Evolutionary conservation across 1,284 basidiomycete species (phyloP).

Genomic region (Puccinia sorghi): DNA sequence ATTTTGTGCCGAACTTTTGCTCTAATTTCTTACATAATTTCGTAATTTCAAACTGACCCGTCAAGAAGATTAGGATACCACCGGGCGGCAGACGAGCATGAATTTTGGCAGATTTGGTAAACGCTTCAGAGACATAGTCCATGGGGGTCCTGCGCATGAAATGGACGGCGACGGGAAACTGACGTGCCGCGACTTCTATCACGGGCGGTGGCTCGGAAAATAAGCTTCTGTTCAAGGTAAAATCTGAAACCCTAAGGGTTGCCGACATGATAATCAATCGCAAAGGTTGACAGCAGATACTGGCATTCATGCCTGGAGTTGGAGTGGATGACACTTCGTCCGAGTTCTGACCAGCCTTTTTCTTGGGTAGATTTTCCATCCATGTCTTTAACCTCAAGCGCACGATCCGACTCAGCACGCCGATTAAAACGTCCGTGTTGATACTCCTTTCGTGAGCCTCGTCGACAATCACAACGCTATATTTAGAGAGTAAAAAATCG

Average conservation of each 20-base stretch:
- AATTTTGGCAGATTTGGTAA: slow-evolving; percentile 82
- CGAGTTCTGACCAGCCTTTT: neutral
- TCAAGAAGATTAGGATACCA: slow-evolving; percentile 73
- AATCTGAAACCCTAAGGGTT: slow-evolving; percentile 89
- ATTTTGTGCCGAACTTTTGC: slow-evolving; percentile 71
- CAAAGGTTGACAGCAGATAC: slow-evolving; percentile 66
- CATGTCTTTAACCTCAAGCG: slow-evolving; percentile 84
- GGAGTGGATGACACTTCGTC: neutral
- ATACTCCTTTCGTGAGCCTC: slow-evolving; percentile 98
- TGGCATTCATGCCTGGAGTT: neutral
- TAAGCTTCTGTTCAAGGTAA: slow-evolving; percentile 79
- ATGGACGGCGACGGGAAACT: slow-evolving; percentile 93
- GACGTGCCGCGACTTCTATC: slow-evolving; percentile 83
- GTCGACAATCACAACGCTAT: slow-evolving; percentile 92
- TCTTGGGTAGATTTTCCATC: slow-evolving; percentile 64
- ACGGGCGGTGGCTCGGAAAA: slow-evolving; percentile 84
- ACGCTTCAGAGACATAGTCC: slow-evolving; percentile 87
- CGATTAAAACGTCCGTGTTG: slow-evolving; percentile 97
- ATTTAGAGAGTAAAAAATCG: slow-evolving; percentile 85
- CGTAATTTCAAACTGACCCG: slow-evolving; percentile 74
- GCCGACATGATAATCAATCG: slow-evolving; percentile 98
- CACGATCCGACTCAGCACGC: slow-evolving; percentile 87
- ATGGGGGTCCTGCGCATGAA: slow-evolving; percentile 81
- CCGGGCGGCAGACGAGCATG: slow-evolving; percentile 71
- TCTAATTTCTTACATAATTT: slow-evolving; percentile 72